phyloP scores from a whole-genome alignment of 140 eudicot genomes.

The Flaveria floridana region DNA sequence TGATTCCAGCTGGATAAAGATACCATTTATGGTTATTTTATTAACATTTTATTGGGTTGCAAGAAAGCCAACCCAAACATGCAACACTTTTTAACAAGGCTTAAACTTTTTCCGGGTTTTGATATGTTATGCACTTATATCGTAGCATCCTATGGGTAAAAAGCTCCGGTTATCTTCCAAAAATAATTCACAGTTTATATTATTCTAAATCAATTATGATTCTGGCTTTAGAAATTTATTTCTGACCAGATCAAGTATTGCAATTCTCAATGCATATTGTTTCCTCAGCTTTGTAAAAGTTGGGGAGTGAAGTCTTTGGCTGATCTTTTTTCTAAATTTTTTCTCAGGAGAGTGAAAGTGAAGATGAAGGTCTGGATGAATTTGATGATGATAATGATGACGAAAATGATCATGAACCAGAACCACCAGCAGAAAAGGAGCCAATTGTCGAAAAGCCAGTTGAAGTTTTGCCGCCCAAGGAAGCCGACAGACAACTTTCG shows the following conservation, averaged over 20 bases:
- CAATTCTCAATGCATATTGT: not conserved
- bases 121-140: not conserved
- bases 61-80: not conserved
- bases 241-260: not conserved
- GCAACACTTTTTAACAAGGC: not conserved
- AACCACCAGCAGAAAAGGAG: slow-evolving; percentile 48
- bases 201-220: not conserved
- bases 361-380: slow-evolving; percentile 73
- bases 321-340: not conserved
- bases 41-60: not conserved
- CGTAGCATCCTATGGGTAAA: not conserved
- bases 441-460: slow-evolving; percentile 53
- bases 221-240: slow-evolving; percentile 11
- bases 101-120: not conserved
- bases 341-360: slow-evolving; percentile 82
- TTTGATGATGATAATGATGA: slow-evolving; percentile 78
- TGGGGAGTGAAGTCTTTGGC: not conserved
- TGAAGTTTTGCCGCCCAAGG: slow-evolving; percentile 65
- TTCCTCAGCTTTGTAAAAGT: not conserved
- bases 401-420: slow-evolving; percentile 75
- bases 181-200: not conserved
- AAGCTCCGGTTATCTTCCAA: not conserved
- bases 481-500: slow-evolving; percentile 82
- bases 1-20: not conserved
- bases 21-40: not conserved